These are phyloP conservation scores for Heritiera littoralis DNA, from an alignment of 345 rosid genomes.

Conservation along the genomic window DNA sequence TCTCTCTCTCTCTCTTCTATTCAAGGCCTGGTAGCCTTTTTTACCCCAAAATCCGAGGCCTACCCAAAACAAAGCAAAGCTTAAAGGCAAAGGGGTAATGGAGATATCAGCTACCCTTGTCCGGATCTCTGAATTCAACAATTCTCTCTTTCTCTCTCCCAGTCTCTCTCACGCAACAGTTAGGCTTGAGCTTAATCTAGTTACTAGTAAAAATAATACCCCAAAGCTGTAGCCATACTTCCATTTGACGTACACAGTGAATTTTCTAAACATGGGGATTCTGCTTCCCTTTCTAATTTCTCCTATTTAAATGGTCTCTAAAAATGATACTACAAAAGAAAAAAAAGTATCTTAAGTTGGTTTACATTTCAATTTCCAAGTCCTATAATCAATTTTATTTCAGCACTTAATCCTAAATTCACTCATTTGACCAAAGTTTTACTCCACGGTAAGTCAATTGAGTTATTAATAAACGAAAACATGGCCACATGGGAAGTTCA, in stretches of 20 bases:
- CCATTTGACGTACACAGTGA: constrained; percentile 23
- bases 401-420: background rate
- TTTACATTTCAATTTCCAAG: background rate
- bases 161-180: background rate
- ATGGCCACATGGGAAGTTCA: constrained; percentile 20
- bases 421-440: background rate
- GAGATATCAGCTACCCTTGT: constrained; percentile 29
- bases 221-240: constrained; percentile 13
- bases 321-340: background rate
- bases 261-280: background rate
- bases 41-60: constrained; percentile 35
- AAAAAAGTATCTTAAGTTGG: background rate
- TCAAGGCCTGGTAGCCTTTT: constrained; percentile 9
- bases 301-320: constrained; percentile 10
- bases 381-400: background rate
- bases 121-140: constrained; percentile 24
- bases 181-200: constrained; percentile 18
- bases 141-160: no score
- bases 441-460: background rate
- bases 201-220: no score
- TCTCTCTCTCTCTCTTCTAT: background rate
- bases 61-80: constrained; percentile 18
- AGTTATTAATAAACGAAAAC: background rate
- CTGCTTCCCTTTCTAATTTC: constrained; percentile 19
- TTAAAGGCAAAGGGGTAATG: constrained; percentile 35